Base-by-base conservation (phyloP, 164 flowering plant species). In the Vitis rotundifolia region DNA sequence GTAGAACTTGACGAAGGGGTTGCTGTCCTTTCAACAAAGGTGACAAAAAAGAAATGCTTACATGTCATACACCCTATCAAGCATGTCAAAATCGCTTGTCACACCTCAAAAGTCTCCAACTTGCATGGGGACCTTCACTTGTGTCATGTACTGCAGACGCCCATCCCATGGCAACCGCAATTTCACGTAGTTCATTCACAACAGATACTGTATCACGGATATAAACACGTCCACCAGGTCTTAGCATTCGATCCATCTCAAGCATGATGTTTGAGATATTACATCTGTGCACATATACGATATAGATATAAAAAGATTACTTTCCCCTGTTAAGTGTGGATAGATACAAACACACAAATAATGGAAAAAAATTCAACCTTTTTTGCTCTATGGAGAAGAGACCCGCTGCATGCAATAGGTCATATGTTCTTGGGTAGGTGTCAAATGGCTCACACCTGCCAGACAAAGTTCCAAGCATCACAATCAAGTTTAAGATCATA, bases 371-470 rank as follows among this genome's bases (percentile, higher is more conserved):
- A 16, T 59, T 14, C 7, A 76, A 91, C 98, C 97, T 93, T 72
- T 81, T 90, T 61, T 71, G 72, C 73, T 93, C 97, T 8, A 77
- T 69, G 9, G 98, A 87, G 75, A 93, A 88, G 50, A 93, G 89
- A 52, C 88, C 86, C 1, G 84, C 75, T n/a, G 97, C 98, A 76
- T 93, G 90, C 75, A 93, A 44, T 47, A 88, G 73, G 68, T 93
- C 98, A 52, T 93, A 93, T 11, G 98, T 93, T 76, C 97, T 93
- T 49, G 98, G 97, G 68, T 93, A 91, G 9, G 97, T 93, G 70
- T 91, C 93, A 71, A 91, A 91, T 57, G 96, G 85, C 67, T 91
- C 96, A 75, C 96, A 91, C 96, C 93, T 91, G 75, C 19, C n/a
- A 59, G 26, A 72, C 2, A 68, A 57, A 28, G 11, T 11, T 68